Evolutionary conservation across 2,329 filamentous ascomycete genomes (phyloP), one percentile per base, ranked within the genome.

Genomic region (Verticillium longisporum): DNA sequence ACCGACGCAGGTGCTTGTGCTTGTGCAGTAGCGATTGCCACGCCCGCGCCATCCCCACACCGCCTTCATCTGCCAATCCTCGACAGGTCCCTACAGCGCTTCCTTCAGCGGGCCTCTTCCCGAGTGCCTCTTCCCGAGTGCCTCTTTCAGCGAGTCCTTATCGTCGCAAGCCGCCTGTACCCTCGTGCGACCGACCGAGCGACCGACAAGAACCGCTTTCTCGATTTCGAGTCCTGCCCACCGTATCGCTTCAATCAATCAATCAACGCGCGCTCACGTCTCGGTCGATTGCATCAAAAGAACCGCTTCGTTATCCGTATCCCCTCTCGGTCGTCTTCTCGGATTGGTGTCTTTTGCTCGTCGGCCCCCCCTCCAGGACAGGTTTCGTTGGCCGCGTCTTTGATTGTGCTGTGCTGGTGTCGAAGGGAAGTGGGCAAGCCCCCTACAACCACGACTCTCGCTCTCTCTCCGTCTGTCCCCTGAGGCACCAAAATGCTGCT

Each of bases 401-500:
- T 7, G 41, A 21, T 50, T n/a, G n/a, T n/a, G n/a, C n/a, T 50
- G 41, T 50, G 41, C 41, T 50, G 41, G 41, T 50, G 41, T 50
- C 41, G 41, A n/a, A 50, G 41, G 41, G 41, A 50, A 50, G 41
- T 50, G 41, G 41, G 9, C 41, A 21, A 45, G 14, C 38, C n/a
- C 41, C 41, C 18, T 9, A 50, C 15, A 26, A 18, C 18, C n/a
- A 26, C n/a, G 18, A 10, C 41, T 21, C 15, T 10, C 41, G n/a
- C 41, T 18, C n/a, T 9, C 37, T 41, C 34, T 36, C 34, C 34
- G 7, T 36, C 7, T 9, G 37, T 21, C 41, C 38, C 15, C 41
- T 50, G 41, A 50, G 41, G 41, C 55, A 57, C 59, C 57, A 68
- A 56, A 63, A 73, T 73, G 71, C 71, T 75, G 71, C 66, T 74